Evolutionary conservation across 106 monocot species (phyloP).

Genomic region (Alisma plantagoaquatica): DNA sequence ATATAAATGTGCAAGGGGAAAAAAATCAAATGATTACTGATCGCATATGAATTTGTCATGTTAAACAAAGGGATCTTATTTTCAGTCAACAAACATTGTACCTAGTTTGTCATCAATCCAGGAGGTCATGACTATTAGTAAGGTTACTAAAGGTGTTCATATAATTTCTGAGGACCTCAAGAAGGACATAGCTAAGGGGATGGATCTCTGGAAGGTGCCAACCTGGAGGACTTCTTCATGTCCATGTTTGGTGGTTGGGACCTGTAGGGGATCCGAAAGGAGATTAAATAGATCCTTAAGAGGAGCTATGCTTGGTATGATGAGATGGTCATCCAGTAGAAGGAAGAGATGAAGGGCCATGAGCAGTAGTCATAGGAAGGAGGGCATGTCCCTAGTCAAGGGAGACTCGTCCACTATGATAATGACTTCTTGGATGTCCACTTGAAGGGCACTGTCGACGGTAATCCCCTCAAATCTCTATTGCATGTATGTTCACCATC

Average conservation of each 20-base stretch:
- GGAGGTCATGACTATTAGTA: too few relatives aligned
- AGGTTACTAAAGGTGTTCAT: too few relatives aligned
- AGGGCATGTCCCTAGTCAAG: too few relatives aligned
- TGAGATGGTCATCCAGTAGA: neutral
- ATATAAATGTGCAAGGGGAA: too few relatives aligned
- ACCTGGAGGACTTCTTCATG: conserved; percentile 4
- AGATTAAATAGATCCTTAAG: neutral
- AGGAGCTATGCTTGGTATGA: neutral
- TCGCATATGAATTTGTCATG: too few relatives aligned
- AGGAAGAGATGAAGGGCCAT: neutral
- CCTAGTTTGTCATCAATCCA: too few relatives aligned
- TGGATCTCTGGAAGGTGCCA: neutral
- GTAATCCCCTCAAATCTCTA: neutral
- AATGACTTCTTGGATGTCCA: neutral
- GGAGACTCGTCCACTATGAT: too few relatives aligned
- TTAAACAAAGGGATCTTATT: too few relatives aligned
- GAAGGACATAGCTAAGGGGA: neutral
- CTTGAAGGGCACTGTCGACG: neutral
- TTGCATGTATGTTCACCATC: neutral
- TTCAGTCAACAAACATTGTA: too few relatives aligned
- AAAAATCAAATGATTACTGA: too few relatives aligned
- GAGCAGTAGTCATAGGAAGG: neutral
- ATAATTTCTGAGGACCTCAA: too few relatives aligned
- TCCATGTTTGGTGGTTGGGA: neutral
- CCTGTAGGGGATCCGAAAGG: neutral